Evolutionary conservation across 2,329 filamentous ascomycete genomes (phyloP).

Genomic region (Harringtonia lauricola): DNA sequence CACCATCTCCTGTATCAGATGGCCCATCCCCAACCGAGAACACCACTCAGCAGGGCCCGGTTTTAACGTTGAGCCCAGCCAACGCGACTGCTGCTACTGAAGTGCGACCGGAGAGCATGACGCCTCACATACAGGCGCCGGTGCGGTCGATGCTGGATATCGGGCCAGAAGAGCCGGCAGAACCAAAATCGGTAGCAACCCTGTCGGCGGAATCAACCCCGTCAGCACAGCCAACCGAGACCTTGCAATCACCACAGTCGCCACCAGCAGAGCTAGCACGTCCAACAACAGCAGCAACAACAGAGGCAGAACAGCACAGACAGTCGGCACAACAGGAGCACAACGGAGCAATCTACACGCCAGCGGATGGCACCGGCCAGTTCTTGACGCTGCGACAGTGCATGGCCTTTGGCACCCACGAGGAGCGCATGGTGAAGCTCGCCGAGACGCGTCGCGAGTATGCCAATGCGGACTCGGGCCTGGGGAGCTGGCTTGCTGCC

Average conservation of each 20-base stretch:
- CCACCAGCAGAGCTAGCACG: too few relatives aligned
- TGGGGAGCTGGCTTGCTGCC: constrained; percentile 47
- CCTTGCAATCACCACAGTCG: neutral
- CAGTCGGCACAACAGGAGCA: neutral
- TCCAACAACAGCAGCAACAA: too few relatives aligned
- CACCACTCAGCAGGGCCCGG: too few relatives aligned
- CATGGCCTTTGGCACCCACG: constrained; percentile 50
- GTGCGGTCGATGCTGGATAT: constrained; percentile 12
- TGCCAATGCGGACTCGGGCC: constrained; percentile 60
- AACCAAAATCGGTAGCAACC: neutral
- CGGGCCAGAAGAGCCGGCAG: constrained; percentile 1
- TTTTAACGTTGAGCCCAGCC: too few relatives aligned
- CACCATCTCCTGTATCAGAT: too few relatives aligned
- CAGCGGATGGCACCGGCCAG: constrained; percentile 16
- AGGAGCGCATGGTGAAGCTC: constrained; percentile 64
- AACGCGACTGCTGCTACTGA: too few relatives aligned
- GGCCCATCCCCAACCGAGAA: too few relatives aligned
- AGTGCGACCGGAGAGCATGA: neutral
- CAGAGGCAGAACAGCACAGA: neutral
- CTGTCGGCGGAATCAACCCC: neutral
- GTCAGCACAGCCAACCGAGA: neutral
- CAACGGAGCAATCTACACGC: neutral
- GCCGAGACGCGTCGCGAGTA: constrained; percentile 62
- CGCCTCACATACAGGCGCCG: neutral
- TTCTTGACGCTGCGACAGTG: constrained; percentile 46